Percentiles rank a stretch among this genome's conserved stretches.
These are phyloP conservation scores for Aspergillus olivimuriae DNA, from an alignment of 495 filamentous ascomycete genomes.

Conservation along the genomic window DNA sequence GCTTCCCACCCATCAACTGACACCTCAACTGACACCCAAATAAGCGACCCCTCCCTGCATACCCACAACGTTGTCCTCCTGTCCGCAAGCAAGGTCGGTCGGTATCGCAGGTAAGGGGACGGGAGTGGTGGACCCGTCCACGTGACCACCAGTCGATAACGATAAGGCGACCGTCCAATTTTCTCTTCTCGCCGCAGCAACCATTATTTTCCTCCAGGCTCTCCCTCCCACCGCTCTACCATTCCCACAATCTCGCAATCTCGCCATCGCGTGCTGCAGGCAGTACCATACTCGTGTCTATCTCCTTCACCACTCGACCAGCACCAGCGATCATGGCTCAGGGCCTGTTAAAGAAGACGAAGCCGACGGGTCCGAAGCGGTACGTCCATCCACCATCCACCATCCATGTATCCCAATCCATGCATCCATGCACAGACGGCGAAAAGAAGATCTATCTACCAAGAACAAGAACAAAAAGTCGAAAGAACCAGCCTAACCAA, in stretches of 20 bases:
- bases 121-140: too few species aligned
- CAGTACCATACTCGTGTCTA: slow-evolving; percentile 2
- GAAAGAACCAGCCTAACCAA: not conserved
- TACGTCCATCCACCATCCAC: slow-evolving; percentile 12
- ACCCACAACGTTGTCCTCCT: too few species aligned
- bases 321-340: slow-evolving; percentile 27
- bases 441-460: not conserved
- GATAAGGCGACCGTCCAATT: too few species aligned
- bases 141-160: too few species aligned
- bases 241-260: not conserved
- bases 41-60: too few species aligned
- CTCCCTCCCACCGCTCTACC: not conserved
- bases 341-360: slow-evolving; percentile 32
- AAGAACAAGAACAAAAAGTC: not conserved
- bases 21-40: too few species aligned
- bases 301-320: not conserved
- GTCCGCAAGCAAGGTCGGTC: too few species aligned
- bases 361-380: slow-evolving; percentile 25
- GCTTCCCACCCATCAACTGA: too few species aligned
- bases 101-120: too few species aligned
- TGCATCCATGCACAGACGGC: not conserved
- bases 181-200: not conserved
- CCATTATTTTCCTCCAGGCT: not conserved
- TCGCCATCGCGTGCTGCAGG: not conserved
- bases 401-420: not conserved